Evolutionary conservation across 768 basidiomycete genomes (phyloP).

Genomic region (Collybia nuda): DNA sequence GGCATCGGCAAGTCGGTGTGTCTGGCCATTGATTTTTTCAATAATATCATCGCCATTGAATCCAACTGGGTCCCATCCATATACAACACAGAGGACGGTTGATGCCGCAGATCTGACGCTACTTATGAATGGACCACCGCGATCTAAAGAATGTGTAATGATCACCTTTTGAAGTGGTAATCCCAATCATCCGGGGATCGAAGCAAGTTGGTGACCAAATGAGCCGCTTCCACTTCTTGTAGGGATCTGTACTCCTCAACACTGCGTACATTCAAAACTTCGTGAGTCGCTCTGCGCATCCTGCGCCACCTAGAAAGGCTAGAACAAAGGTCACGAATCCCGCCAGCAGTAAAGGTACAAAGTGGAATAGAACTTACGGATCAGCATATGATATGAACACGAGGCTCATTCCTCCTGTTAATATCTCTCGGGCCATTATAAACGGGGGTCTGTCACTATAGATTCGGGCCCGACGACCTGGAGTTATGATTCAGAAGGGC

Average conservation of each 20-base stretch:
- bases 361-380: no score
- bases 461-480: conserved; percentile 27
- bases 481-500: conserved; percentile 7
- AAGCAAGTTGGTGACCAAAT: not conserved
- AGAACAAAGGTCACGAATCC: no score
- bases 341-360: no score
- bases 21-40: not conserved
- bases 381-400: no score
- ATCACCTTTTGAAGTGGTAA: not conserved
- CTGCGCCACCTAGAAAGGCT: not conserved
- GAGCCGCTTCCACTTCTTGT: conserved; percentile 2
- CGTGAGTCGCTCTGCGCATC: conserved; percentile 1
- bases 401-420: conserved; percentile 21
- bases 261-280: not conserved
- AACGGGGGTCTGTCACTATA: conserved; percentile 23
- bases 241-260: not conserved
- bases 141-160: not conserved
- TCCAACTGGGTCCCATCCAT: not conserved
- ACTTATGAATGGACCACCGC: not conserved
- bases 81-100: not conserved
- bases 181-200: conserved; percentile 1
- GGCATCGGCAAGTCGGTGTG: not conserved
- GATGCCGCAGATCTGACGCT: not conserved
- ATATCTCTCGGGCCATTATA: conserved; percentile 26
- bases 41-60: not conserved